Evolutionary conservation across 2,329 filamentous ascomycete species (phyloP), one percentile per base, ranked within the genome.

Genomic region (Plectosphaerella sp.): DNA sequence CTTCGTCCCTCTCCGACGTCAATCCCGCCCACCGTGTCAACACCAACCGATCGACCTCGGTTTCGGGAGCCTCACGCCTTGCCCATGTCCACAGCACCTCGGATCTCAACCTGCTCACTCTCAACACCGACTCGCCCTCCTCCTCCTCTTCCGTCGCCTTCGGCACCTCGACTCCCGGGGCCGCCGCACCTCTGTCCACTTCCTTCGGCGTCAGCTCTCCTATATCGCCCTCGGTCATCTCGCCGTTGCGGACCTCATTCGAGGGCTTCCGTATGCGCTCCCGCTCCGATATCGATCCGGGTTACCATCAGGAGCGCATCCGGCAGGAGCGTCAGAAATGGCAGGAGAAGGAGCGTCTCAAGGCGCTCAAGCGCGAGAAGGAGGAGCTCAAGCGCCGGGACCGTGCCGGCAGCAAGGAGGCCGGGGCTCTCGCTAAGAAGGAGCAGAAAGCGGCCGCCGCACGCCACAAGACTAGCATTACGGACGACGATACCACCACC

Each of bases 281-380:
- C 47, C 78, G 80, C 55, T 83, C 81, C 41, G 82, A 86, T 57
- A 69, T 84, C 15, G 80, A 84, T 61, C 75, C 78, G 6, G 73
- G 70, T 12, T 57, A 54, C 24, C 78, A 79, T 25, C 71, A 76
- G 48, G 80, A 84, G 55, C 78, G 82, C 42, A 78, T 87, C 35
- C 76, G 79, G 45, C 77, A 79, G 60, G 83, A 82, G 4, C 81
- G 83, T 50, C 79, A 80, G 59, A 83, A 80, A 61, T 86, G 86
- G 56, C 76, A 84, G 61, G 78, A 83, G 62, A 82, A 79, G 62
- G 82, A 87, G 64, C 73, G 73, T 15, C 71, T 71, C 50, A 86
- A 86, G 67, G 78, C 84, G 36, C 82, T 84, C 62, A 85, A 84
- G 61, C 80, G 81, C 47, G 81, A 78, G 15, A 77, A 77, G 12